Conservation (phyloP, 2,329 filamentous ascomycete species). For the Phaeosphaeria sp. region DNA sequence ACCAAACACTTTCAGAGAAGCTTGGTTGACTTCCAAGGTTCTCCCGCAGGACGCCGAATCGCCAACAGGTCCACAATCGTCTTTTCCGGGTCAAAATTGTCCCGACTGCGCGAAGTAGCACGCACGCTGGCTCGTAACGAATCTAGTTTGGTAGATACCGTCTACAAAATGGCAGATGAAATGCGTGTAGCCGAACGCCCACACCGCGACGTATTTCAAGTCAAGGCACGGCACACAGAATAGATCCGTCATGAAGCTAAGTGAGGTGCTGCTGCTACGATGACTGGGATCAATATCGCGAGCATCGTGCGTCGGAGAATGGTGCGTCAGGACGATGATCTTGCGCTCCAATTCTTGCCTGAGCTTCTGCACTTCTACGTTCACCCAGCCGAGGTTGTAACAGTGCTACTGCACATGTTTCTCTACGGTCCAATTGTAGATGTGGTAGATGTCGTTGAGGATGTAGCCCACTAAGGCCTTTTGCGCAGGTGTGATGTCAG, state of each 20-base stretch:
- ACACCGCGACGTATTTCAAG: slow-evolving; percentile 47
- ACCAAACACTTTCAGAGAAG: too few relatives aligned
- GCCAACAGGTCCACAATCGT: background rate
- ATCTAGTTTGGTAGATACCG: slow-evolving; percentile 21
- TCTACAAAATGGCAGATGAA: slow-evolving; percentile 51
- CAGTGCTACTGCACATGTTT: slow-evolving; percentile 49
- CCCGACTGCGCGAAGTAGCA: slow-evolving; percentile 37
- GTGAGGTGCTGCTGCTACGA: slow-evolving; percentile 12
- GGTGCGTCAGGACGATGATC: slow-evolving; percentile 55
- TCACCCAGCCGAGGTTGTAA: slow-evolving; percentile 55
- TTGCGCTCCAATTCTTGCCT: slow-evolving; percentile 15
- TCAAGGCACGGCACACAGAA: slow-evolving; percentile 45
- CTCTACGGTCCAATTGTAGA: slow-evolving; percentile 26
- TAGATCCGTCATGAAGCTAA: slow-evolving; percentile 54
- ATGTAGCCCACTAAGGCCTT: slow-evolving; percentile 50
- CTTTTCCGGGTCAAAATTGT: slow-evolving; percentile 1
- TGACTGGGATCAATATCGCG: slow-evolving; percentile 48
- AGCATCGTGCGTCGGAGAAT: slow-evolving; percentile 48
- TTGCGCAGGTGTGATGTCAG: slow-evolving; percentile 51
- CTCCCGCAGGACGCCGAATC: too few relatives aligned
- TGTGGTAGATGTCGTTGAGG: slow-evolving; percentile 58
- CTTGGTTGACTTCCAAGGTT: too few relatives aligned
- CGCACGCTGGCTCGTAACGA: slow-evolving; percentile 52
- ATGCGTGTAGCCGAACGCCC: slow-evolving; percentile 60
- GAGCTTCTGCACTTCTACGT: slow-evolving; percentile 41